phyloP scores from a whole-genome alignment of 2,329 filamentous ascomycete species.

The Neonectria sp. region DNA sequence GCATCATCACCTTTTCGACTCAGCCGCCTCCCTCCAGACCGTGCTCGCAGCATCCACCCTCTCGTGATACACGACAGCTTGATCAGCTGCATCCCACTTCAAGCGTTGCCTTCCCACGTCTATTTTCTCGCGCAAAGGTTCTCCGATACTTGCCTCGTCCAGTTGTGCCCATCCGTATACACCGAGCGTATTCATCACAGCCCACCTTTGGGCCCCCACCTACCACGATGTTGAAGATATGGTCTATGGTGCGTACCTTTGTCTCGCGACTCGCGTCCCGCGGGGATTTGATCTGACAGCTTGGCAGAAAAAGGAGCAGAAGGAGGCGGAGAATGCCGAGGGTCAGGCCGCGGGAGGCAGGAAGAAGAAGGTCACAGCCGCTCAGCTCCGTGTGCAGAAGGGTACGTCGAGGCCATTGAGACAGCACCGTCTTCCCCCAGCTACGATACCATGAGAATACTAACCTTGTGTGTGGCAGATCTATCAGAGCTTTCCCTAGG shows the following conservation, averaged over 20 bases:
- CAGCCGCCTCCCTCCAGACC: constrained; percentile 36
- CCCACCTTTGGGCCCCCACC: constrained; percentile 43
- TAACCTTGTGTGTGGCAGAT: constrained; percentile 65
- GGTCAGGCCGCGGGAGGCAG: constrained; percentile 79
- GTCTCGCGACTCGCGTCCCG: neutral
- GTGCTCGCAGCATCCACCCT: constrained; percentile 33
- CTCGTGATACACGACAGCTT: constrained; percentile 26
- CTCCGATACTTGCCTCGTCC: constrained; percentile 5
- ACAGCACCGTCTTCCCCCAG: neutral
- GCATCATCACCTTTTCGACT: constrained; percentile 48
- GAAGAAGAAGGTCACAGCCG: constrained; percentile 99
- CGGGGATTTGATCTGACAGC: constrained; percentile 35
- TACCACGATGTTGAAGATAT: constrained; percentile 95
- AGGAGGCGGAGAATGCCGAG: constrained; percentile 90
- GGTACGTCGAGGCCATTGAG: constrained; percentile 66
- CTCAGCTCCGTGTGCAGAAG: constrained; percentile 95
- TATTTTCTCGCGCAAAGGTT: neutral
- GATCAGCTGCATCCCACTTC: neutral
- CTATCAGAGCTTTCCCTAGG: constrained; percentile 85
- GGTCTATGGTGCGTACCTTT: constrained; percentile 84
- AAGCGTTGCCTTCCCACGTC: constrained; percentile 5
- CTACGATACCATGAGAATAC: constrained; percentile 1
- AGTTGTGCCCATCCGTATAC: constrained; percentile 20
- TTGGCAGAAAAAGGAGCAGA: constrained; percentile 92
- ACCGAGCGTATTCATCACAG: constrained; percentile 35